Evolutionary conservation across 106 monocot species (phyloP), one percentile per base, ranked within the genome.

Genomic region (Ottelia alismoides): DNA sequence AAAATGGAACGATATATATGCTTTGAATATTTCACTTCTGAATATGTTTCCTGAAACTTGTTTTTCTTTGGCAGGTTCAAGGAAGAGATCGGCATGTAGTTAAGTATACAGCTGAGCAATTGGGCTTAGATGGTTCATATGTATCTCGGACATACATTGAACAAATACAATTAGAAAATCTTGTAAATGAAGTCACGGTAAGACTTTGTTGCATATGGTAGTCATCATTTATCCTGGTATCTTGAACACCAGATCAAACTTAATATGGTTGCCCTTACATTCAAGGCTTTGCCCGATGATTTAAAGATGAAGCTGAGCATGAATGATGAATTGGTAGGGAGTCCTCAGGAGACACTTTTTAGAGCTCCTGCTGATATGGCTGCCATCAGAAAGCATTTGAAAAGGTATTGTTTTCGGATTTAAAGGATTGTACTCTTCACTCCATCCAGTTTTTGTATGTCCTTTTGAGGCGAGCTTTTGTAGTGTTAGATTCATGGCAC

Each of bases 271-370:
- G n/a, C n/a, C n/a, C n/a, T n/a, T n/a, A n/a, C n/a, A n/a, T n/a
- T n/a, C n/a, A 58, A 96, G 96, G 81, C 85, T 35, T 49, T 96
- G 61, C 96, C 96, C 40, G 88, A 96, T 73, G 96, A 89, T 82
- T 52, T 96, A 61, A 96, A 72, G 73, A 85, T 25, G 30, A 68
- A 68, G 52, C 68, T 68, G n/a, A 68, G 59, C 40, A 60, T 50
- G 45, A 32, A 59, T n/a, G 58, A 68, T 16, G 59, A 68, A 43
- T 20, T 51, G n/a, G 58, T 28, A 40, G 27, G 51, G 35, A 60
- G 68, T n/a, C 58, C 58, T 7, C 32, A 22, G 24, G 52, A 68
- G 28, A 52, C 48, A 6, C 52, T 68, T 43, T 68, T 51, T 25
- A 80, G 77, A 60, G 79, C 76, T 52, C 81, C 76, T 61, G 78